Base-by-base conservation (phyloP, 805 yeast genomes). In the Teunomyces barrocoloradensis region DNA sequence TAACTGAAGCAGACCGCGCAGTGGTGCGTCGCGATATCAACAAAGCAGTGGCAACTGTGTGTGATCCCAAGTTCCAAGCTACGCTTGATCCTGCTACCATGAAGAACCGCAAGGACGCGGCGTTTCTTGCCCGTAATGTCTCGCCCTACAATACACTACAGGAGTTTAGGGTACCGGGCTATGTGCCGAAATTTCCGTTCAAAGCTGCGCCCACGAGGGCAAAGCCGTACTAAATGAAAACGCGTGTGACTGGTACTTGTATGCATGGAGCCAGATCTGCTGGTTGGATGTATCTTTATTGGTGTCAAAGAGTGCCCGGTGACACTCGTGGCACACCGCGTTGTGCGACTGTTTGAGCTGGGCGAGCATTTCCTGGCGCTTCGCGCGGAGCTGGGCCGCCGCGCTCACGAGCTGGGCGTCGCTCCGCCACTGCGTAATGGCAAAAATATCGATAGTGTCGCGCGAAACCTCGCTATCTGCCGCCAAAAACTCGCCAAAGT, bases 191-290 rank as follows among this genome's bases (percentile, higher is more conserved):
- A 43, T 44, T 61, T 13, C 71, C 71, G 4, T 66, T 60, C 15
- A 27, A 38, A 15, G 34, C 25, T 27, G 33, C 6, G 34, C 34
- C 87, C 87, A 82, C 0, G 40, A 29, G 0, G 87, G 87, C 15
- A 60, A 45, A 1, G 55, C 58, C 0, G 84, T 74, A 46, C 72
- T 63, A 51, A 71, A 81, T 6, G 55, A 53, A 61, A 76, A 64
- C 2, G 54, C 50, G 17, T 66, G 64, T 20, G 57, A 42, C n/a
- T 44, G 23, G 42, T 53, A 53, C 39, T 61, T 60, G 35, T 54
- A 63, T 2, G 84, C 78, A 63, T 80, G 84, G 45, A 80, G 62
- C 68, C 73, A 79, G 28, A 80, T 65, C 9, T 61, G 59, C 52
- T 61, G 55, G 15, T 63, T 64, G 3, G 63, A 54, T 12, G 57